A percentile compares a stretch with the other conserved stretches of the same genome.
Conservation (phyloP, 192 early-diverging fungal genomes). For the Gigaspora rosea region DNA sequence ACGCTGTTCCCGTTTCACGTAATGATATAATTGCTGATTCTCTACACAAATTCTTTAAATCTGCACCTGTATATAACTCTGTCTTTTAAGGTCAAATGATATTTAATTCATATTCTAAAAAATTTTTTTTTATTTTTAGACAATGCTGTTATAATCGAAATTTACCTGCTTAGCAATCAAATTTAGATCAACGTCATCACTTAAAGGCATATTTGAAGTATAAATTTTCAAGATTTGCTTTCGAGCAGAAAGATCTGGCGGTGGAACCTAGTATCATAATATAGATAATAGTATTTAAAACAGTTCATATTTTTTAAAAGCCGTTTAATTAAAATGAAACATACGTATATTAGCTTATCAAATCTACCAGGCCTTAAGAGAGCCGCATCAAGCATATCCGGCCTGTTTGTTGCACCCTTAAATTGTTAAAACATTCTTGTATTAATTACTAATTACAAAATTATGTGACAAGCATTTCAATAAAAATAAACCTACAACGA, state of each 20-base stretch:
- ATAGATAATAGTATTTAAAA: neutral
- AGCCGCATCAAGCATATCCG: conserved; percentile 85
- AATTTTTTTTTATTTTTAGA: neutral
- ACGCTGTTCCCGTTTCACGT: conserved; percentile 17
- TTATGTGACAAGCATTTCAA: no score
- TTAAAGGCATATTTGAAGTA: conserved; percentile 51
- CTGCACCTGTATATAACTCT: conserved; percentile 54
- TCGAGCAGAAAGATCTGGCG: conserved; percentile 51
- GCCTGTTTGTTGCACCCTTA: conserved; percentile 85
- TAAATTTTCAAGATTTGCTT: conserved; percentile 54
- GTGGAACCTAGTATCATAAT: conserved; percentile 47
- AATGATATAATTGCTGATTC: conserved; percentile 55
- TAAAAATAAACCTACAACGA: conserved; percentile 55
- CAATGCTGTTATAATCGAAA: neutral
- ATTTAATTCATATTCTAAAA: neutral
- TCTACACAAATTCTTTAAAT: conserved; percentile 57
- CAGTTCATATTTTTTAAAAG: no score
- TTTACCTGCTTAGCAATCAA: conserved; percentile 50
- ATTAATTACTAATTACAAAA: no score
- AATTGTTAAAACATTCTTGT: no score
- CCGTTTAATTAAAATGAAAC: neutral
- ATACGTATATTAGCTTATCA: conserved; percentile 78
- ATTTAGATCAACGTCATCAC: conserved; percentile 53
- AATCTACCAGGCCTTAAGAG: conserved; percentile 83
- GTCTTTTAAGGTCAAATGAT: conserved; percentile 37